Evolutionary conservation across 495 filamentous ascomycete species (phyloP).

Genomic region (Parathielavia appendiculata): DNA sequence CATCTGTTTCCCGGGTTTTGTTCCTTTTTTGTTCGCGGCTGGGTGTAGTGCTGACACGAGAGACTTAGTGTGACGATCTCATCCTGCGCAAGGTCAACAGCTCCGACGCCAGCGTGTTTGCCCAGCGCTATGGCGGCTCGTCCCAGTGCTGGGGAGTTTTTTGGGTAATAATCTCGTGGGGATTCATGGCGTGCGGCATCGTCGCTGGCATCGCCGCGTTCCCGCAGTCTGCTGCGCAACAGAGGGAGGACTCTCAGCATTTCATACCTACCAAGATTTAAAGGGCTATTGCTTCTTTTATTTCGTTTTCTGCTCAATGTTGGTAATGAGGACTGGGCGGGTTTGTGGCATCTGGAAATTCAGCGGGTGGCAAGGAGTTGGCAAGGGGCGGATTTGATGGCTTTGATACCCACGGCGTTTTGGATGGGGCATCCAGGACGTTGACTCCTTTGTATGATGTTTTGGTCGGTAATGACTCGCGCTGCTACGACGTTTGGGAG

Average conservation of each 20-base stretch:
- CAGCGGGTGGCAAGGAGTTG: conserved; percentile 5
- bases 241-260: conserved; percentile 61
- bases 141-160: conserved; percentile 78
- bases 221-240: conserved; percentile 59
- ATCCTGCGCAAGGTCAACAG: conserved; percentile 76
- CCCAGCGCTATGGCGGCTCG: conserved; percentile 68
- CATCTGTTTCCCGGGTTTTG: too few species aligned
- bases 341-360: background rate
- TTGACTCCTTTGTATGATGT: background rate
- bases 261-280: conserved; percentile 50
- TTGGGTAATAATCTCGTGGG: conserved; percentile 65
- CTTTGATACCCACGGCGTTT: conserved; percentile 13
- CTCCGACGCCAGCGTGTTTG: conserved; percentile 77
- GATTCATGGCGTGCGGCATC: conserved; percentile 68
- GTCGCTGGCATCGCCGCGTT: conserved; percentile 70
- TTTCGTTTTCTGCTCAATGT: background rate
- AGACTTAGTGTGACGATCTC: conserved; percentile 63
- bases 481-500: background rate
- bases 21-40: background rate
- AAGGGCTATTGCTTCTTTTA: background rate
- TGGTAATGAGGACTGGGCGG: background rate
- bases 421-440: background rate
- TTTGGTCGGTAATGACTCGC: background rate
- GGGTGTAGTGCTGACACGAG: conserved; percentile 8
- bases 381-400: background rate